These are phyloP conservation scores for Platismatia glauca DNA, from an alignment of 495 filamentous ascomycete genomes.

Conservation along the genomic window DNA sequence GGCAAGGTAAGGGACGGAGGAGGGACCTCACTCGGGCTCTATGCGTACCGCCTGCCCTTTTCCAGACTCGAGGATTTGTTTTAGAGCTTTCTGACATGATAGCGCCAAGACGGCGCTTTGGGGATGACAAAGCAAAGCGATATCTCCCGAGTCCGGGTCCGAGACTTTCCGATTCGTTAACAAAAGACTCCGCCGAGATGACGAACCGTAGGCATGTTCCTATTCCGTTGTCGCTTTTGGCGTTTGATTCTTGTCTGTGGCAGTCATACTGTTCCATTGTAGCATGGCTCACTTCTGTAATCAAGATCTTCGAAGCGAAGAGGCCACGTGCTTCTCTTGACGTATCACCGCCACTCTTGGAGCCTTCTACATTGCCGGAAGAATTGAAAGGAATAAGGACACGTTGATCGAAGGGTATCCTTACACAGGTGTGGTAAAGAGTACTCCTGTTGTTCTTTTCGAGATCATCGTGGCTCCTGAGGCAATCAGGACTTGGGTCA, in stretches of 20 bases:
- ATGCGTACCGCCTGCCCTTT: not conserved
- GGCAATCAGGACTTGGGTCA: not conserved
- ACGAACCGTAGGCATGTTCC: not conserved
- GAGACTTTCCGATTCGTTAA: not conserved
- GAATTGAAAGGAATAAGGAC: not conserved
- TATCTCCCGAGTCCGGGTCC: not conserved
- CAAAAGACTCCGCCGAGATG: too few relatives aligned
- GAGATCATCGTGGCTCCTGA: not conserved
- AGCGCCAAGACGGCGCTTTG: not conserved
- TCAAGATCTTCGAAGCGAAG: not conserved
- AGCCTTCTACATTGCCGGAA: too few relatives aligned
- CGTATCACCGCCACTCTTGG: not conserved
- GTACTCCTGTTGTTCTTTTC: not conserved
- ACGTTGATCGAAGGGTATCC: not conserved
- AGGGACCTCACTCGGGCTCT: not conserved
- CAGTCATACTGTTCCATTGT: not conserved
- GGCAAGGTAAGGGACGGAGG: not conserved
- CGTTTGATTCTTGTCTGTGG: not conserved
- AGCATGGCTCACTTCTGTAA: not conserved
- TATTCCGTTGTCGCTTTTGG: not conserved
- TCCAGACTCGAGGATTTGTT: not conserved
- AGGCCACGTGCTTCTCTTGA: not conserved
- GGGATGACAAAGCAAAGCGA: not conserved
- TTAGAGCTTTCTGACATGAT: not conserved
- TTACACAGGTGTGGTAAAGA: not conserved